These are phyloP conservation scores for Fusarium subglutinans DNA, from an alignment of 2,329 filamentous ascomycete genomes.

Conservation along the genomic window DNA sequence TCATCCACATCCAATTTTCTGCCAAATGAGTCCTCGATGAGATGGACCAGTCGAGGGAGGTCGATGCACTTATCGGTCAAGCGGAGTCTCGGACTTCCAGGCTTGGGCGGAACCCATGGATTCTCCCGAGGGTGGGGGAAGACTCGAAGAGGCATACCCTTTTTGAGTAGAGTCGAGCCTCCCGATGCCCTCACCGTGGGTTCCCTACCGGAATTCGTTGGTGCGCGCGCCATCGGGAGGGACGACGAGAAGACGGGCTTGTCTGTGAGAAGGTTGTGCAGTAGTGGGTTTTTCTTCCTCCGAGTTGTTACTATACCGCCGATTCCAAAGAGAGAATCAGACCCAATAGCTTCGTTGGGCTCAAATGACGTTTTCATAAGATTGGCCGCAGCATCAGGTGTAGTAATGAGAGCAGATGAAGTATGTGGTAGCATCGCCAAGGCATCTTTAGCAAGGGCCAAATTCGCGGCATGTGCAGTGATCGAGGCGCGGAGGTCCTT, in stretches of 20 bases:
- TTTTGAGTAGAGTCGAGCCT: slow-evolving; percentile 84
- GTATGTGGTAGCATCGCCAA: slow-evolving; percentile 82
- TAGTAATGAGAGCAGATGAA: slow-evolving; percentile 89
- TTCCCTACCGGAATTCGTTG: slow-evolving; percentile 42
- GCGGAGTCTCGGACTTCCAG: slow-evolving; percentile 68
- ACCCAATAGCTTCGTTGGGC: slow-evolving; percentile 45
- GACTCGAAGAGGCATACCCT: slow-evolving; percentile 88
- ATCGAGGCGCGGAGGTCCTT: slow-evolving; percentile 42
- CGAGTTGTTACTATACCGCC: slow-evolving; percentile 64
- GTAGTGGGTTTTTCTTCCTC: slow-evolving; percentile 78
- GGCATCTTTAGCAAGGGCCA: slow-evolving; percentile 75
- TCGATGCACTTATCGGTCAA: slow-evolving; percentile 86
- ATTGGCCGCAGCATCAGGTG: slow-evolving; percentile 80
- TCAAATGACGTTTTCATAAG: slow-evolving; percentile 50
- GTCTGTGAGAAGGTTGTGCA: slow-evolving; percentile 95
- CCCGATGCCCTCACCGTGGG: slow-evolving; percentile 31
- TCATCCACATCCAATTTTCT: slow-evolving; percentile 83
- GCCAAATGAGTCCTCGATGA: slow-evolving; percentile 94
- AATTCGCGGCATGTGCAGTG: slow-evolving; percentile 71
- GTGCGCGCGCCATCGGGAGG: slow-evolving; percentile 75
- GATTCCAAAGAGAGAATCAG: slow-evolving; percentile 61
- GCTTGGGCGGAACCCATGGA: slow-evolving; percentile 74
- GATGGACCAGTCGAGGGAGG: slow-evolving; percentile 79
- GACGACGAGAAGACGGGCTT: slow-evolving; percentile 94
- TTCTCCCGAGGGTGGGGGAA: slow-evolving; percentile 77